phyloP scores from a whole-genome alignment of 306 rosid genomes.

The Purshia tridentata region DNA sequence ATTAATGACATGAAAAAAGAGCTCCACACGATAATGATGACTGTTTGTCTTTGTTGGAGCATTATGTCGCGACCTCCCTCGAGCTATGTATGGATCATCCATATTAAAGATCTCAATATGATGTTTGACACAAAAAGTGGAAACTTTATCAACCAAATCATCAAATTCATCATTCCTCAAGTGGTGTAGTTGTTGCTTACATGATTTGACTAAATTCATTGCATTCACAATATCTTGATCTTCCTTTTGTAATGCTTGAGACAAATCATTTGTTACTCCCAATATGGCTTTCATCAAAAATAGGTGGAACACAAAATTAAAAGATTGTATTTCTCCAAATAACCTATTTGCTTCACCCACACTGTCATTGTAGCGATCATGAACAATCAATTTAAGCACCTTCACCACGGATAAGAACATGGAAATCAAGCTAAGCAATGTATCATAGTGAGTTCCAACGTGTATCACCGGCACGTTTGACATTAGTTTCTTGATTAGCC shows the following conservation, averaged over 20 bases:
- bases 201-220: not conserved
- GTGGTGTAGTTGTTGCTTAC: not conserved
- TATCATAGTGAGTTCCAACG: not conserved
- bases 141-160: too few species aligned
- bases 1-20: too few species aligned
- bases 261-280: slow-evolving; percentile 2
- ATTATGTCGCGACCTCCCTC: too few species aligned
- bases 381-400: slow-evolving; percentile 1
- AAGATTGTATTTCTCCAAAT: too few species aligned
- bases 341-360: not conserved
- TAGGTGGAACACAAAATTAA: too few species aligned
- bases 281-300: too few species aligned
- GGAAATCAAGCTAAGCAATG: too few species aligned
- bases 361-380: not conserved
- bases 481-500: not conserved
- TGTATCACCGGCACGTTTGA: not conserved
- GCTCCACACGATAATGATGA: too few species aligned
- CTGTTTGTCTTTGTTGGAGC: too few species aligned
- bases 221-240: slow-evolving; percentile 10
- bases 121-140: too few species aligned
- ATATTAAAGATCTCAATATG: too few species aligned
- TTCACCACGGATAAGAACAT: not conserved
- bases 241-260: not conserved
- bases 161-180: not conserved
- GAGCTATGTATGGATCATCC: too few species aligned